Base-by-base conservation (phyloP, 2,329 filamentous ascomycete species). In the Albophoma yamanashiensis region DNA sequence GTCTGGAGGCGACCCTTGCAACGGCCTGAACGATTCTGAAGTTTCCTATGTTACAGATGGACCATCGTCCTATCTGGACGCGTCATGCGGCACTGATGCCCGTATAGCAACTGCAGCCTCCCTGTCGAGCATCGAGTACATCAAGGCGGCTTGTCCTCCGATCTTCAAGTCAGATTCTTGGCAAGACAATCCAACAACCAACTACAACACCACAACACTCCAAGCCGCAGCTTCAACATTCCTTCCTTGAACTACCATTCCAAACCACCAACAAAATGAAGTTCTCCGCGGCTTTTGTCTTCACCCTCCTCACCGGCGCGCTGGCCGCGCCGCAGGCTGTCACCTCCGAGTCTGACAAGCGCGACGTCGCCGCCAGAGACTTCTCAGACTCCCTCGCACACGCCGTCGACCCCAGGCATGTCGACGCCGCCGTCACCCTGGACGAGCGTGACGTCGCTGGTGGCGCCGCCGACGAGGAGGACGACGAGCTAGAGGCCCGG, bases 301-400 rank as follows among this genome's bases (percentile, higher is more conserved):
- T 61, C 57, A 55, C 57, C n/a, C 53, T 61, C 53, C 31, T 61
- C 39, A 59, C 60, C 38, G 60, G 60, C 50, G 60, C 57, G 60
- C 60, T 61, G 60, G 60, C 60, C 57, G 45, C 58, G 55, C 58
- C 60, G 25, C 56, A 17, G 15, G 50, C 27, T 8, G 31, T 42
- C 14, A 20, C 7, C 40, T 15, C 9, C 17, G 60, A 52, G 6
- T 38, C 40, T 1, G 60, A 56, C 38, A 47, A 52, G 27, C 47
- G 47, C 47, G 47, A 52, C 27, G 34, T 52, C 47, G 47, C 47
- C 17, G 47, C 47, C 27, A 4, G 47, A 12, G 47, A 22, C 7
- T 20, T 12, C 47, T 9, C 17, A 9, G 47, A 11, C 47, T 34
- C 47, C 1, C 15, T 31, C 47, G 47, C 47, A 7, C 47, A 34